These are phyloP conservation scores for Emmonsiellopsis sp. DNA, from an alignment of 2,329 filamentous ascomycete genomes.

Conservation along the genomic window DNA sequence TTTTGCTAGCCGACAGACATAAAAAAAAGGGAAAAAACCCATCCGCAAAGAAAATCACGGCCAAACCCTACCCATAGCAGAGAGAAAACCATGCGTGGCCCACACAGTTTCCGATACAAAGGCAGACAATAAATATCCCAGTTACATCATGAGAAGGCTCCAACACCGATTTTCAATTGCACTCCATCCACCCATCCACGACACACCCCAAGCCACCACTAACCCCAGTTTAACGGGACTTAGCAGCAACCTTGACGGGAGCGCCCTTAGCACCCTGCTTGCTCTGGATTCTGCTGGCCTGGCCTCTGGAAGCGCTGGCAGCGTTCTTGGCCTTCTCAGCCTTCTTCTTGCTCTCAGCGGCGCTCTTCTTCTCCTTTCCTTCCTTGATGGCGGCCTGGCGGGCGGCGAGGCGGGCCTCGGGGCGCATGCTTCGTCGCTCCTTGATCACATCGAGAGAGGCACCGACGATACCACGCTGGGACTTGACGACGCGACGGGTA, in stretches of 20 bases:
- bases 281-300: constrained; percentile 72
- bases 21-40: constrained; percentile 1
- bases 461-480: constrained; percentile 97
- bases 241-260: constrained; percentile 73
- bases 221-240: constrained; percentile 60
- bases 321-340: constrained; percentile 97
- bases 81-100: not conserved
- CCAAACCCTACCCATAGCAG: not conserved
- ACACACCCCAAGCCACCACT: not conserved
- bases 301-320: constrained; percentile 63
- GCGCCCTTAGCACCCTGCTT: constrained; percentile 97
- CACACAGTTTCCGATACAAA: not conserved
- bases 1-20: not conserved
- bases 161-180: constrained; percentile 1
- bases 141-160: not conserved
- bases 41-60: constrained; percentile 1
- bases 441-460: constrained; percentile 99
- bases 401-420: constrained; percentile 88
- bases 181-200: not conserved
- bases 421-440: constrained; percentile 91
- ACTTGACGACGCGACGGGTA: constrained; percentile 93
- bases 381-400: constrained; percentile 88
- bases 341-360: constrained; percentile 87
- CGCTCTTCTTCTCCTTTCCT: constrained; percentile 97
- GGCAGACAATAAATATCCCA: not conserved